Conservation (phyloP, 1,284 basidiomycete species). For the Puccinia polysora region DNA sequence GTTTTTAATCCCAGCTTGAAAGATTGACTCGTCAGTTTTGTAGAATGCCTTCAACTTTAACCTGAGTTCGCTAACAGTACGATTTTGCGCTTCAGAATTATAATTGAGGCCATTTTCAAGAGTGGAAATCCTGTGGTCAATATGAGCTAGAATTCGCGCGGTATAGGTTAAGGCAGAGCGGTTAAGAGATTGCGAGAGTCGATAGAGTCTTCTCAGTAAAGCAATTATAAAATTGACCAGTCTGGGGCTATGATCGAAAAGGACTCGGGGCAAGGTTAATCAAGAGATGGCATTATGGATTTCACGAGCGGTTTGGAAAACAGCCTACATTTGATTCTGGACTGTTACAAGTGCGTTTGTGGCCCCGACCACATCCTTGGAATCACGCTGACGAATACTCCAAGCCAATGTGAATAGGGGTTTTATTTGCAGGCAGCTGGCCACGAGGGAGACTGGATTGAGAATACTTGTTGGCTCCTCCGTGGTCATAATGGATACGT, state of each 20-base stretch:
- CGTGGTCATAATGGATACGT: neutral
- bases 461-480: neutral
- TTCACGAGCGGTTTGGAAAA: neutral
- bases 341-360: neutral
- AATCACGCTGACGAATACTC: neutral
- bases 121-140: neutral
- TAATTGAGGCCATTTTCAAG: neutral
- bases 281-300: neutral
- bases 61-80: neutral
- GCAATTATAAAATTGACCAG: neutral
- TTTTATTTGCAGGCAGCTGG: neutral
- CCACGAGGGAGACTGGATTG: neutral
- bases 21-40: neutral
- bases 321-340: neutral
- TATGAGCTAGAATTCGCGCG: neutral
- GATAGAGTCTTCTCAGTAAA: neutral
- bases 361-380: neutral
- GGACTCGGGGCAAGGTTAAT: neutral
- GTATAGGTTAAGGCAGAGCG: neutral
- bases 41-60: constrained; percentile 11
- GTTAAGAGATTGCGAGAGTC: neutral
- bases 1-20: neutral
- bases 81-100: neutral
- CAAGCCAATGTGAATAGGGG: neutral
- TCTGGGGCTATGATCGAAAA: neutral